Base-by-base conservation (phyloP, 495 filamentous ascomycete genomes). In the Neurospora sp. region DNA sequence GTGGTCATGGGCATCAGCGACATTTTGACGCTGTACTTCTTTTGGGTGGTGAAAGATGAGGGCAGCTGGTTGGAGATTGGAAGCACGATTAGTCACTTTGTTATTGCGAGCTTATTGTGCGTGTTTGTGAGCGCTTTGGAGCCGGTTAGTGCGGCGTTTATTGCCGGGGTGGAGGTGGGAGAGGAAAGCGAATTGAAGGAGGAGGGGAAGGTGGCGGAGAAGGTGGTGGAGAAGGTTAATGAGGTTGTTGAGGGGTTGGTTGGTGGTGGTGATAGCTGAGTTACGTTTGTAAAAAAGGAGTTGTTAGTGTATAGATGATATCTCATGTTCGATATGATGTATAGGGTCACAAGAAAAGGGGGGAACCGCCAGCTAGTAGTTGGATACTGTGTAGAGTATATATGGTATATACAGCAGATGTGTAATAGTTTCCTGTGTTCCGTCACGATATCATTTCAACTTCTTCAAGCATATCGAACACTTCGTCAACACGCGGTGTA, bases 51-150 rank as follows among this genome's bases (percentile, higher is more conserved):
- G 8, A 90, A 90, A 71, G 96, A 99, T 78, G 94, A 98, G 79
- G 96, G 96, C 0, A 93, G 90, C 42, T 99, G 96, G 96, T 83
- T 99, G 70, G 96, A 99, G 76, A 99, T 98, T 77, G 96, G 96
- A 68, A 95, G 92, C 40, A 97, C 92, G 1, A 99, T 99, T 73
- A 96, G 88, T 76, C 93, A 97, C 76, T 99, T 98, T 80, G 88
- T 88, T 73, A 98, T 99, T 81, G 94, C 93, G 20, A 97, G 94
- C 79, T 74, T 92, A 76, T 79, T 98, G 42, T 94, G 93, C 77
- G 89, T 97, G 5, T 99, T 98, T 81, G 95, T 99, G 53, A 92
- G 94, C 1, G 90, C 85, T 27, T 83, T 99, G 72, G 96, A 99
- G 82, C 89, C 91, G 41, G 85, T 97, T 39, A 95, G 93, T 73